Evolutionary conservation across 2,329 filamentous ascomycete genomes (phyloP).

Genomic region (Tolypocladium tundrense): DNA sequence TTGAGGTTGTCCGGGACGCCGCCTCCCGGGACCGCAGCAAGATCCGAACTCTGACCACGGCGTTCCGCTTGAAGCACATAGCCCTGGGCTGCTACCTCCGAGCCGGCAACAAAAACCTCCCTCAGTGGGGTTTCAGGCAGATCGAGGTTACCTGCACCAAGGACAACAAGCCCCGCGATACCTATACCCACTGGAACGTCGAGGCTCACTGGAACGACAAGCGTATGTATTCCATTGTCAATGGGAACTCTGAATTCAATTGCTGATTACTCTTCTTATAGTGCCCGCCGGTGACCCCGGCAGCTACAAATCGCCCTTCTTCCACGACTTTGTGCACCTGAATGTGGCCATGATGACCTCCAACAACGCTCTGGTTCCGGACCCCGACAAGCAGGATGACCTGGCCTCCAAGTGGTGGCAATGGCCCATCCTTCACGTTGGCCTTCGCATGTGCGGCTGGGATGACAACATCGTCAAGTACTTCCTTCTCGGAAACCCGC

Average conservation of each 20-base stretch:
- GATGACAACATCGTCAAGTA: conserved; percentile 94
- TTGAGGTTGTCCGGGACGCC: conserved; percentile 87
- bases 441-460: conserved; percentile 98
- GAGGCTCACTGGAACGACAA: conserved; percentile 92
- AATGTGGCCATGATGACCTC: conserved; percentile 99
- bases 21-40: conserved; percentile 75
- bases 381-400: conserved; percentile 98
- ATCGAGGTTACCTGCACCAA: conserved; percentile 96
- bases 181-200: conserved; percentile 98
- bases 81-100: conserved; percentile 85
- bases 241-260: background rate
- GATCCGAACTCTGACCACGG: conserved; percentile 83
- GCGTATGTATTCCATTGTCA: conserved; percentile 46
- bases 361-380: conserved; percentile 94
- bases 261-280: conserved; percentile 22
- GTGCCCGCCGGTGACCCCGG: conserved; percentile 82
- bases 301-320: conserved; percentile 91
- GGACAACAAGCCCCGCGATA: conserved; percentile 81
- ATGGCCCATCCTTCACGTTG: conserved; percentile 92
- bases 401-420: conserved; percentile 96
- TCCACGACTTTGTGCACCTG: conserved; percentile 94
- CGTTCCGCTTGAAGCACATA: conserved; percentile 78
- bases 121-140: conserved; percentile 99
- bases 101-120: conserved; percentile 90
- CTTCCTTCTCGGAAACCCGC: conserved; percentile 92